phyloP scores from a whole-genome alignment of 2,329 filamentous ascomycete genomes.

The Pseudocercospora vitis region DNA sequence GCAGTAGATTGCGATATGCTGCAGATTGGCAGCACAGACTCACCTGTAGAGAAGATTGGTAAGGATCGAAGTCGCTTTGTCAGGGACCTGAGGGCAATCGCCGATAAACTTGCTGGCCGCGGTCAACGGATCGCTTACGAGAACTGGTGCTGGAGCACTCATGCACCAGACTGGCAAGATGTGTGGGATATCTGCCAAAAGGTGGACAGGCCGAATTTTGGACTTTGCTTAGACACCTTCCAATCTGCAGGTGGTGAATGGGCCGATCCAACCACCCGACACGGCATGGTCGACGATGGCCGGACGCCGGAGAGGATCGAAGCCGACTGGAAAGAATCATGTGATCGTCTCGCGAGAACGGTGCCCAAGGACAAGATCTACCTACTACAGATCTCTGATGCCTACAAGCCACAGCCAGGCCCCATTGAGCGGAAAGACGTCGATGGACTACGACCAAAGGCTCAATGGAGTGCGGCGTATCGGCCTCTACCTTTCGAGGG shows the following conservation, averaged over 20 bases:
- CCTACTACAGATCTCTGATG: slow-evolving; percentile 73
- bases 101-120: slow-evolving; percentile 59
- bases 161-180: slow-evolving; percentile 66
- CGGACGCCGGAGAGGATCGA: slow-evolving; percentile 49
- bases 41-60: slow-evolving; percentile 55
- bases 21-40: slow-evolving; percentile 67
- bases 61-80: slow-evolving; percentile 55
- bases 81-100: slow-evolving; percentile 62
- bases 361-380: slow-evolving; percentile 71
- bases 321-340: slow-evolving; percentile 37
- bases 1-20: slow-evolving; percentile 68
- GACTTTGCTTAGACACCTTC: slow-evolving; percentile 76
- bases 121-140: slow-evolving; percentile 69
- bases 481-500: slow-evolving; percentile 69
- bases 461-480: slow-evolving; percentile 70
- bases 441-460: slow-evolving; percentile 59
- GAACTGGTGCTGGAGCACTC: slow-evolving; percentile 79
- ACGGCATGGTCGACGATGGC: slow-evolving; percentile 57
- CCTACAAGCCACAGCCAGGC: slow-evolving; percentile 58
- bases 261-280: slow-evolving; percentile 66
- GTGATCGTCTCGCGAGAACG: slow-evolving; percentile 53
- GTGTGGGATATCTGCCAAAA: slow-evolving; percentile 67
- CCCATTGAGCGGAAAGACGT: slow-evolving; percentile 56
- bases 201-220: slow-evolving; percentile 65
- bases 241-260: slow-evolving; percentile 72